Evolutionary conservation across 148 eudicot species (phyloP).

Genomic region (Arctostaphylos glauca): DNA sequence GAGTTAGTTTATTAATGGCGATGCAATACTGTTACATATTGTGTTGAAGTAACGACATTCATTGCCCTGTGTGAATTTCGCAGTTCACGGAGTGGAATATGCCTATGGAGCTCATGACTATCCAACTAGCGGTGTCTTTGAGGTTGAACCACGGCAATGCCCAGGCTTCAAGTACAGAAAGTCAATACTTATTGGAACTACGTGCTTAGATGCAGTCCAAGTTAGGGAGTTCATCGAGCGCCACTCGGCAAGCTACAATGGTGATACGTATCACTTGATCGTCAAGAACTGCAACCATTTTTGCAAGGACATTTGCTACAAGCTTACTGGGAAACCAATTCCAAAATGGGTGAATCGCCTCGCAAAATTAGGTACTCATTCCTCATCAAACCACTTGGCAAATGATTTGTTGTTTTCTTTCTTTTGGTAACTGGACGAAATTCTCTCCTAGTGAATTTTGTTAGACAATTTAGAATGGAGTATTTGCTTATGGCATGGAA

Average conservation of each 20-base stretch:
- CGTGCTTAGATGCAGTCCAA: slow-evolving; percentile 56
- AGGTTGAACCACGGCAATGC: slow-evolving; percentile 91
- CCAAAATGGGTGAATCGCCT: slow-evolving; percentile 92
- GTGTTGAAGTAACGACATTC: neutral
- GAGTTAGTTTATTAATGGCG: slow-evolving; percentile 6
- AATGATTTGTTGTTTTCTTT: neutral
- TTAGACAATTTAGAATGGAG: neutral
- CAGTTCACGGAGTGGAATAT: slow-evolving; percentile 93
- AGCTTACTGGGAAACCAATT: slow-evolving; percentile 72
- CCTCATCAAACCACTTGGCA: neutral
- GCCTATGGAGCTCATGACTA: slow-evolving; percentile 96
- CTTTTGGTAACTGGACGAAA: neutral
- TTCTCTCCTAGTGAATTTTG: neutral
- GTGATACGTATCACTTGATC: slow-evolving; percentile 84
- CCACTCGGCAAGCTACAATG: slow-evolving; percentile 71
- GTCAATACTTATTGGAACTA: slow-evolving; percentile 74
- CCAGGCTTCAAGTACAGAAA: slow-evolving; percentile 86
- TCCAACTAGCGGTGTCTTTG: slow-evolving; percentile 83
- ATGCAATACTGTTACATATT: neutral
- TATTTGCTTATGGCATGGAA: neutral
- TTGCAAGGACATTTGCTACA: slow-evolving; percentile 76
- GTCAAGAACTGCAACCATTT: slow-evolving; percentile 89
- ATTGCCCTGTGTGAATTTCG: neutral
- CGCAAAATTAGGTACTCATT: slow-evolving; percentile 62
- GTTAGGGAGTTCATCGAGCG: slow-evolving; percentile 84